Evolutionary conservation across 1,284 basidiomycete species (phyloP).

Genomic region (Trametes hirsuta): DNA sequence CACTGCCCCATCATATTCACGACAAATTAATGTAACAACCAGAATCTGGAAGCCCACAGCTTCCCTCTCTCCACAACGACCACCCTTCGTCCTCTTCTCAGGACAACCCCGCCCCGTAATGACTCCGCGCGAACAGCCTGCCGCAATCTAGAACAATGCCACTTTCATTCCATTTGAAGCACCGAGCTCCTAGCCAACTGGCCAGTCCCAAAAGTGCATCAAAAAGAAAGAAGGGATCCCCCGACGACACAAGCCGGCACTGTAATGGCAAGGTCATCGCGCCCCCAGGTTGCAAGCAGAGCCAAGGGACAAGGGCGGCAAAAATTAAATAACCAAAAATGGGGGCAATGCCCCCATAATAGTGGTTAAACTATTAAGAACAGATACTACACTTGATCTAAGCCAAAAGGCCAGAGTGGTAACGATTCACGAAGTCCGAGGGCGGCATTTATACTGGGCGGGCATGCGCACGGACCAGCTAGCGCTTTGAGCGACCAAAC

Average conservation of each 20-base stretch:
- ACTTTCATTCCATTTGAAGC: conserved; percentile 16
- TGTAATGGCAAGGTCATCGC: conserved; percentile 27
- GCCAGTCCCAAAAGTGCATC: conserved; percentile 16
- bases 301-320: conserved; percentile 23
- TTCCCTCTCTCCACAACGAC: neutral
- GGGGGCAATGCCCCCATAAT: conserved; percentile 49
- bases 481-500: neutral
- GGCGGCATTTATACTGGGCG: conserved; percentile 3
- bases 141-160: conserved; percentile 11
- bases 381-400: conserved; percentile 97
- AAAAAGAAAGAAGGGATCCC: conserved; percentile 24
- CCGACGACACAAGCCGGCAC: conserved; percentile 25
- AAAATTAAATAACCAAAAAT: conserved; percentile 34
- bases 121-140: no score
- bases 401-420: conserved; percentile 94
- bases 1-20: no score
- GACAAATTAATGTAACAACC: no score
- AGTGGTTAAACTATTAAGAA: conserved; percentile 85
- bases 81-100: no score
- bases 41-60: no score
- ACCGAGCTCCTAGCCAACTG: conserved; percentile 16
- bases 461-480: conserved; percentile 21
- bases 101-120: no score
- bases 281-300: conserved; percentile 25
- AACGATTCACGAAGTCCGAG: conserved; percentile 22